Percentiles rank a stretch among this genome's conserved stretches.
phyloP scores from a whole-genome alignment of 805 yeast genomes.

The Vanderwaltozyma polyspora region DNA sequence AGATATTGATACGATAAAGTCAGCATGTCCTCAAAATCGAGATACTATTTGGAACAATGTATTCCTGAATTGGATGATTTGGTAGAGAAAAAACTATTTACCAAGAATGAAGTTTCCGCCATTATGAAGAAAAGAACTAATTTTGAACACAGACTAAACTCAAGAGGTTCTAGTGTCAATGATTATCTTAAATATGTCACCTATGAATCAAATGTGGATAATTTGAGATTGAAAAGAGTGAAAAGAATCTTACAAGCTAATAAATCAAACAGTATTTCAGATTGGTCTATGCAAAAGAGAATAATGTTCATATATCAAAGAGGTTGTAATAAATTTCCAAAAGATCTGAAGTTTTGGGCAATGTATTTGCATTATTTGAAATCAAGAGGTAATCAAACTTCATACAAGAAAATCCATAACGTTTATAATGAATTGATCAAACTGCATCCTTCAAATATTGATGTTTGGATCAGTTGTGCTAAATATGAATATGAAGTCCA shows the following conservation, averaged over 20 bases:
- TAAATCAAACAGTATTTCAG: slow-evolving; percentile 59
- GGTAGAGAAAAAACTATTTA: slow-evolving; percentile 68
- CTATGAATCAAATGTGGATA: slow-evolving; percentile 72
- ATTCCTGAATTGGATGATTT: slow-evolving; percentile 91
- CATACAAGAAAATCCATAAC: slow-evolving; percentile 61
- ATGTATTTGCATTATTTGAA: slow-evolving; percentile 60
- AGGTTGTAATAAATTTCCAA: slow-evolving; percentile 70
- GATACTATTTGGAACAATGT: slow-evolving; percentile 52
- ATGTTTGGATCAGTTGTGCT: slow-evolving; percentile 91
- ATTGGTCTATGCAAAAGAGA: slow-evolving; percentile 78
- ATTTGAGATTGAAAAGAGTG: slow-evolving; percentile 60
- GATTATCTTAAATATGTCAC: slow-evolving; percentile 73
- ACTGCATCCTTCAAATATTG: slow-evolving; percentile 82
- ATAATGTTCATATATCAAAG: slow-evolving; percentile 75
- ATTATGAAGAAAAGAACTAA: slow-evolving; percentile 91
- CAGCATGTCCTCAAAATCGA: slow-evolving; percentile 41
- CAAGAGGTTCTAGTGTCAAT: slow-evolving; percentile 67
- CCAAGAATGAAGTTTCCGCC: slow-evolving; percentile 66
- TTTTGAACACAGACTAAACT: slow-evolving; percentile 80
- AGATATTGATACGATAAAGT: not conserved
- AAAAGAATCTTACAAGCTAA: slow-evolving; percentile 47
- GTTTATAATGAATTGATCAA: slow-evolving; percentile 69
- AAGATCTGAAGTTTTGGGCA: slow-evolving; percentile 68
- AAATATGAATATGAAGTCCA: slow-evolving; percentile 85
- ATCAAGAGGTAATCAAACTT: slow-evolving; percentile 37